Conservation (phyloP, 495 filamentous ascomycete genomes). For the Tuber aestivum region DNA sequence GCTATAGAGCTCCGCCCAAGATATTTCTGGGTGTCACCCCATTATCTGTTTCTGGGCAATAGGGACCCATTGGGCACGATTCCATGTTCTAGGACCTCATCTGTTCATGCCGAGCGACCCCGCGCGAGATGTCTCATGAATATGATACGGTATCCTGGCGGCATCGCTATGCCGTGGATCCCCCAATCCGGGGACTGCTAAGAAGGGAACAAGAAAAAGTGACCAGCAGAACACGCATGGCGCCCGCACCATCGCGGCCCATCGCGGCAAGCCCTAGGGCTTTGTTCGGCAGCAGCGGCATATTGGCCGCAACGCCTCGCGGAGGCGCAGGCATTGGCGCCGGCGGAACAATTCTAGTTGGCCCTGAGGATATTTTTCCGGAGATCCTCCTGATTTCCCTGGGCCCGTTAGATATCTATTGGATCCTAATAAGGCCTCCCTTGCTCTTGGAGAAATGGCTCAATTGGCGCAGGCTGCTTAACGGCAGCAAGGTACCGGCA, state of each 20-base stretch:
- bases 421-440: neutral
- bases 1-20: neutral
- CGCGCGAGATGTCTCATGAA: neutral
- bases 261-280: neutral
- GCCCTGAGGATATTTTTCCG: conserved; percentile 1
- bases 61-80: neutral
- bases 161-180: neutral
- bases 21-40: neutral
- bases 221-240: neutral
- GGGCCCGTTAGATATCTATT: neutral
- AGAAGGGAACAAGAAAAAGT: neutral
- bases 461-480: neutral
- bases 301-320: neutral
- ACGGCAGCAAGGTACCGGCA: neutral
- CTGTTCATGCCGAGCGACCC: neutral
- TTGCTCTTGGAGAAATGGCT: conserved; percentile 1
- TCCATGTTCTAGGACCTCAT: neutral
- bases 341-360: neutral
- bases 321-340: neutral
- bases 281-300: neutral
- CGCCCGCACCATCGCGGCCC: neutral
- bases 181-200: neutral
- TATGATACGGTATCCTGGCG: too few species aligned
- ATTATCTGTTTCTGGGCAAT: neutral
- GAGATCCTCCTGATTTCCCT: neutral